phyloP scores from a whole-genome alignment of 2,329 filamentous ascomycete species.

The Clarireedia sp. region DNA sequence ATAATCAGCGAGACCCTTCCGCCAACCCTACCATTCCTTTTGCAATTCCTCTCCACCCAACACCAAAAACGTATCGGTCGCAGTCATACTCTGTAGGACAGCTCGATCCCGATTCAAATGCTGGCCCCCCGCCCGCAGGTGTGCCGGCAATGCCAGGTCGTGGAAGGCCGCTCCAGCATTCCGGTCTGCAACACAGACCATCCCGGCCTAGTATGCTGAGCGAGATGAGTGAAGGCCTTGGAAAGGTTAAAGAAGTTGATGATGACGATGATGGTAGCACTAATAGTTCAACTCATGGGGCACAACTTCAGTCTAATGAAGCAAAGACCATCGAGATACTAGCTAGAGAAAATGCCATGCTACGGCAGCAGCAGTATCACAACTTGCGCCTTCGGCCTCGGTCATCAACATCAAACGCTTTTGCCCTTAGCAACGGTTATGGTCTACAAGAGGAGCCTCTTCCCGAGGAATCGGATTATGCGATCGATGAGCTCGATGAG shows the following conservation, averaged over 20 bases:
- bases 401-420: slow-evolving; percentile 46
- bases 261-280: slow-evolving; percentile 54
- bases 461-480: slow-evolving; percentile 60
- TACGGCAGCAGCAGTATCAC: slow-evolving; percentile 51
- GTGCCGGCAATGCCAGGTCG: slow-evolving; percentile 21
- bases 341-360: slow-evolving; percentile 53
- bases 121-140: slow-evolving; percentile 18
- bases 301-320: slow-evolving; percentile 45
- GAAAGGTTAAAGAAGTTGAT: slow-evolving; percentile 63
- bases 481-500: slow-evolving; percentile 66
- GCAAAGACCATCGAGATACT: slow-evolving; percentile 57
- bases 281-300: slow-evolving; percentile 47
- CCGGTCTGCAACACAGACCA: slow-evolving; percentile 70
- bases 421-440: slow-evolving; percentile 48
- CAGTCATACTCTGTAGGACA: slow-evolving; percentile 96
- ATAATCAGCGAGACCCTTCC: slow-evolving; percentile 41
- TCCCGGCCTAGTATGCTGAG: slow-evolving; percentile 72
- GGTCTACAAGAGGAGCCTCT: slow-evolving; percentile 52
- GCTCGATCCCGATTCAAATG: slow-evolving; percentile 57
- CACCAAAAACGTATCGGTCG: slow-evolving; percentile 86
- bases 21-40: slow-evolving; percentile 68
- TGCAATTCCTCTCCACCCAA: slow-evolving; percentile 79
- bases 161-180: slow-evolving; percentile 43
- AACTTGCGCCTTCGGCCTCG: slow-evolving; percentile 48
- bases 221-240: slow-evolving; percentile 60